Evolutionary conservation across 352 stramenopile species (phyloP).

Genomic region (Pythium guiyangense): DNA sequence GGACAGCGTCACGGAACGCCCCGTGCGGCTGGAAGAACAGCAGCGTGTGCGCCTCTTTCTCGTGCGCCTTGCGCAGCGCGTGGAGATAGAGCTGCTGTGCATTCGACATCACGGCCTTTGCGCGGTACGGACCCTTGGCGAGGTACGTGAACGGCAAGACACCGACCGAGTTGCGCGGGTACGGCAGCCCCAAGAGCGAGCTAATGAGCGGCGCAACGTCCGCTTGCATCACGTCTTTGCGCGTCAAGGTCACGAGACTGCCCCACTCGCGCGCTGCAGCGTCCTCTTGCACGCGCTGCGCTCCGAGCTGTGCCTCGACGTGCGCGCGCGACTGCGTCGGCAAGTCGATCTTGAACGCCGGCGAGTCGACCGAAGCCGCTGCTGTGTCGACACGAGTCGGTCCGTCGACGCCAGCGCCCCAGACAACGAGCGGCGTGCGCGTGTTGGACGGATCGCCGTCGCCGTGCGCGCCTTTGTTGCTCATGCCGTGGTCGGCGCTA

Average conservation of each 20-base stretch:
- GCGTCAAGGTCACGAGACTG: conserved; percentile 32
- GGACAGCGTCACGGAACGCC: conserved; percentile 39
- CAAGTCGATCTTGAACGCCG: conserved; percentile 51
- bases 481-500: conserved; percentile 85
- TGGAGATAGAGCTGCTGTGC: conserved; percentile 66
- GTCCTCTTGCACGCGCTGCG: conserved; percentile 45
- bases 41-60: conserved; percentile 57
- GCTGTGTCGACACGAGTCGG: conserved; percentile 9
- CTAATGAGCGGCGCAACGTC: conserved; percentile 77
- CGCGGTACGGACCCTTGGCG: conserved; percentile 50
- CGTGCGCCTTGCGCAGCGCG: conserved; percentile 55
- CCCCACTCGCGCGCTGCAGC: conserved; percentile 39
- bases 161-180: conserved; percentile 81
- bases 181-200: conserved; percentile 62
- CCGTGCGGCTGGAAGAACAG: conserved; percentile 54
- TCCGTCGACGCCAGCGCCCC: conserved; percentile 63
- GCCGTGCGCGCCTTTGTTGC: conserved; percentile 73
- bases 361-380: background rate
- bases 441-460: conserved; percentile 82
- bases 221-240: conserved; percentile 82
- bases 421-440: conserved; percentile 71
- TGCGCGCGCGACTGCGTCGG: conserved; percentile 65
- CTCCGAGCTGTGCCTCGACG: conserved; percentile 49
- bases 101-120: conserved; percentile 66
- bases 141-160: conserved; percentile 74